Evolutionary conservation across 352 stramenopile genomes (phyloP).

Genomic region (Phytopythium kandeliae): DNA sequence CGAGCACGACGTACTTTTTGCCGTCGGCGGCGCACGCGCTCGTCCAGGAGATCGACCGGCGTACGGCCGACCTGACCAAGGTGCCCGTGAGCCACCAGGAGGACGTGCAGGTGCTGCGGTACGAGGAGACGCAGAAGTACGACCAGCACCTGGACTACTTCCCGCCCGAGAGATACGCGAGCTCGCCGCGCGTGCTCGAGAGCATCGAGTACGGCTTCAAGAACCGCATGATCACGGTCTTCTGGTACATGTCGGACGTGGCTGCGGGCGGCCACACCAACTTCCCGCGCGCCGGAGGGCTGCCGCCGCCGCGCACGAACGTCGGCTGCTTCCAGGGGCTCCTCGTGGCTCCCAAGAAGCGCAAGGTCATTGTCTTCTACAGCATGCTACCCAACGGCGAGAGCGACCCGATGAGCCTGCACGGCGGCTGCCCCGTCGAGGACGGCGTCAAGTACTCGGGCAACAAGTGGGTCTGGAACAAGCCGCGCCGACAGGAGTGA

Average conservation of each 20-base stretch:
- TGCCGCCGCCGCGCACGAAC: slow-evolving; percentile 33
- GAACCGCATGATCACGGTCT: slow-evolving; percentile 84
- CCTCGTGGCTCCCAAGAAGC: slow-evolving; percentile 58
- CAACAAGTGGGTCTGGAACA: slow-evolving; percentile 88
- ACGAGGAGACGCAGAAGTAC: slow-evolving; percentile 70
- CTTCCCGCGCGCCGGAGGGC: slow-evolving; percentile 51
- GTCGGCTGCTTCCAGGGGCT: slow-evolving; percentile 59
- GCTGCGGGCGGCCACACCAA: slow-evolving; percentile 63
- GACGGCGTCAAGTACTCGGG: slow-evolving; percentile 71
- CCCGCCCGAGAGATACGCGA: slow-evolving; percentile 27
- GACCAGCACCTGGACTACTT: slow-evolving; percentile 76
- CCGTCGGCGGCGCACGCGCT: slow-evolving; percentile 34
- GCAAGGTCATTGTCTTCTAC: slow-evolving; percentile 80
- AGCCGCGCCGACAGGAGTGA: slow-evolving; percentile 17
- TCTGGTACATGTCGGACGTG: slow-evolving; percentile 86
- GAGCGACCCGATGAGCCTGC: slow-evolving; percentile 54
- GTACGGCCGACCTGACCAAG: slow-evolving; percentile 55
- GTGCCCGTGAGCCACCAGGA: slow-evolving; percentile 58
- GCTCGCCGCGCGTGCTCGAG: slow-evolving; percentile 32
- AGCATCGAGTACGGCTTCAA: slow-evolving; percentile 64
- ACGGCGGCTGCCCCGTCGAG: slow-evolving; percentile 63
- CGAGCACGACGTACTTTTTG: slow-evolving; percentile 74
- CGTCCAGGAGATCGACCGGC: slow-evolving; percentile 53
- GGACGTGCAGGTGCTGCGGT: slow-evolving; percentile 63
- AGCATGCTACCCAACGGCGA: slow-evolving; percentile 70